Evolutionary conservation across 805 yeast genomes (phyloP).

Genomic region (Metschnikowia orientalis): DNA sequence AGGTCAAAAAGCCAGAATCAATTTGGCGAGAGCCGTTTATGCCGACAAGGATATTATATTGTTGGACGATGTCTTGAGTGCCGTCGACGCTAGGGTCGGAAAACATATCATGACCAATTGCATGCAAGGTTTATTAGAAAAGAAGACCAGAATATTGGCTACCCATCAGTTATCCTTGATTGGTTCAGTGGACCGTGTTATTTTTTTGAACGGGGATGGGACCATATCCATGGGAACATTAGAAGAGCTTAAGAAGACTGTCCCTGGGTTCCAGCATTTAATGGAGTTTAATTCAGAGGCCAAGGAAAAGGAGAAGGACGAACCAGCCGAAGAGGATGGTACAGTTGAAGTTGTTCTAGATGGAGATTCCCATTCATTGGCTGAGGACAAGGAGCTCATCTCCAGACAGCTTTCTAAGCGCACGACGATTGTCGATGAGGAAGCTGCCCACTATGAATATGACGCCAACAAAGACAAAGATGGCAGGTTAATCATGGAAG

Average conservation of each 20-base stretch:
- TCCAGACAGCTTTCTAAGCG: constrained; percentile 14
- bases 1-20: constrained; percentile 82
- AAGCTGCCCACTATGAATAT: constrained; percentile 31
- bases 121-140: constrained; percentile 51
- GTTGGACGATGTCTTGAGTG: constrained; percentile 76
- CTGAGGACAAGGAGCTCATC: constrained; percentile 13
- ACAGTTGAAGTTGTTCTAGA: constrained; percentile 18
- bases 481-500: constrained; percentile 15
- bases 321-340: constrained; percentile 12
- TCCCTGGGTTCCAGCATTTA: constrained; percentile 31
- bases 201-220: constrained; percentile 66
- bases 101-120: constrained; percentile 70
- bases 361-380: constrained; percentile 5
- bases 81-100: constrained; percentile 88
- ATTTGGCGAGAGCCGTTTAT: constrained; percentile 76
- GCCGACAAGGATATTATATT: constrained; percentile 61
- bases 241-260: constrained; percentile 45
- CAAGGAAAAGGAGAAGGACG: constrained; percentile 21
- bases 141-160: constrained; percentile 68
- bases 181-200: constrained; percentile 61
- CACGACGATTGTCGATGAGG: constrained; percentile 23
- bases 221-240: constrained; percentile 57
- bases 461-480: constrained; percentile 21
- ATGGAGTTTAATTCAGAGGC: constrained; percentile 34
- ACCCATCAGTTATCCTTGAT: constrained; percentile 79